Evolutionary conservation across 2,329 filamentous ascomycete genomes (phyloP).

Genomic region (Stachybotrys chlorohalonatus): DNA sequence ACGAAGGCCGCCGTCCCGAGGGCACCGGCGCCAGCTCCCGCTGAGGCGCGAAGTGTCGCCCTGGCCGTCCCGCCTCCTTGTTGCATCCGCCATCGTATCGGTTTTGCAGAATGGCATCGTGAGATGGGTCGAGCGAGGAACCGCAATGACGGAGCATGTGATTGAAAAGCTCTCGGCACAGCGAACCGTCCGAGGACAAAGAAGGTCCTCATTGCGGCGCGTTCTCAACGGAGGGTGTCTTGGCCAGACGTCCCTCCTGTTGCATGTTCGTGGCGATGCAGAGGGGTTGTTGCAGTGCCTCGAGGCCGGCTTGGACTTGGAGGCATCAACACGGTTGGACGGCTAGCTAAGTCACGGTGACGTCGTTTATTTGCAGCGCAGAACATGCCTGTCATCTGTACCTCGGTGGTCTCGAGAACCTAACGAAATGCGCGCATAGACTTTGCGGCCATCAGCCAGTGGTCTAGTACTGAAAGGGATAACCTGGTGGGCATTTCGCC

Average conservation of each 20-base stretch:
- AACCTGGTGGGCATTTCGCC: not conserved
- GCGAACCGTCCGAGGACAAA: conserved; percentile 34
- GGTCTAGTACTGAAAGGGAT: not conserved
- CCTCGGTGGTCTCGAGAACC: too few species aligned
- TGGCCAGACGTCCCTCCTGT: not conserved
- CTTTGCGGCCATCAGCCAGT: not conserved
- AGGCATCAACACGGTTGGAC: too few species aligned
- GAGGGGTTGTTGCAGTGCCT: not conserved
- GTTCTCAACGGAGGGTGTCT: conserved; percentile 2
- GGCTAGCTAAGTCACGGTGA: not conserved
- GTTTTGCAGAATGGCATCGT: conserved; percentile 14
- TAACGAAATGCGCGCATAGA: not conserved
- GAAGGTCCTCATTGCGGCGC: conserved; percentile 35
- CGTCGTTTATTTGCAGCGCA: conserved; percentile 1
- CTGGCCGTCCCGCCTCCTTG: conserved; percentile 11
- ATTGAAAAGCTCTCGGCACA: conserved; percentile 26
- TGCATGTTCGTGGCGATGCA: not conserved
- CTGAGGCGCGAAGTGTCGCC: conserved; percentile 26
- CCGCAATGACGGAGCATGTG: conserved; percentile 7
- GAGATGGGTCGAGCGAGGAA: conserved; percentile 14
- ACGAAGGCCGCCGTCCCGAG: conserved; percentile 50
- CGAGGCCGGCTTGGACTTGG: too few species aligned
- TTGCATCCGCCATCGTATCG: conserved; percentile 13
- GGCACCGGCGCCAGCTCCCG: conserved; percentile 22
- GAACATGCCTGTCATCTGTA: not conserved